Evolutionary conservation across 2,329 filamentous ascomycete species (phyloP).

Genomic region (Fusarium multiceps): DNA sequence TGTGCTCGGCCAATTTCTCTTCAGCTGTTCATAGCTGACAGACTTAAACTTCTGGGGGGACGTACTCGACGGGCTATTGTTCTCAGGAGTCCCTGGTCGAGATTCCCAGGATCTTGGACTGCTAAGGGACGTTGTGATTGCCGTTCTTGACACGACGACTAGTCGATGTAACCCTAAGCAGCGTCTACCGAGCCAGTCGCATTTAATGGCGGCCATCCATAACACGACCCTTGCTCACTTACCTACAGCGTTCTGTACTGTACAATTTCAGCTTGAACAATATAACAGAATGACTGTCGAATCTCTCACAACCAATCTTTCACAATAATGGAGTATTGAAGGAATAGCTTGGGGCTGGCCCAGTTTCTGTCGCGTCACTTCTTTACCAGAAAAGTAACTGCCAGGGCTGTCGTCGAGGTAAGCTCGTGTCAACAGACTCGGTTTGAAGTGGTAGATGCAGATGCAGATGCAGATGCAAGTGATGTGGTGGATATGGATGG

Average conservation of each 20-base stretch:
- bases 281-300: neutral
- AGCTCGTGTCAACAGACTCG: neutral
- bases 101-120: constrained; percentile 17
- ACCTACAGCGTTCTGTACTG: neutral
- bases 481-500: neutral
- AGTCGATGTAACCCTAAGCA: constrained; percentile 32
- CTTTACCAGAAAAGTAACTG: neutral
- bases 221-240: neutral
- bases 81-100: neutral
- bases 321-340: neutral
- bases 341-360: neutral
- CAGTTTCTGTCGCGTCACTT: neutral
- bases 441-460: neutral
- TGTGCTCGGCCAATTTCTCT: neutral
- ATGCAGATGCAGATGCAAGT: constrained; percentile 4
- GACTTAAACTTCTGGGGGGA: neutral
- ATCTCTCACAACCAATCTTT: neutral
- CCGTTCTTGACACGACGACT: constrained; percentile 9
- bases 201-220: constrained; percentile 18
- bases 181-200: constrained; percentile 37
- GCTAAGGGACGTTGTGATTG: constrained; percentile 9
- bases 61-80: neutral
- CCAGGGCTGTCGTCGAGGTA: constrained; percentile 1
- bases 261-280: neutral
- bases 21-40: neutral